Conservation (phyloP, 1,284 basidiomycete genomes). For the Sporisorium reilianum region DNA sequence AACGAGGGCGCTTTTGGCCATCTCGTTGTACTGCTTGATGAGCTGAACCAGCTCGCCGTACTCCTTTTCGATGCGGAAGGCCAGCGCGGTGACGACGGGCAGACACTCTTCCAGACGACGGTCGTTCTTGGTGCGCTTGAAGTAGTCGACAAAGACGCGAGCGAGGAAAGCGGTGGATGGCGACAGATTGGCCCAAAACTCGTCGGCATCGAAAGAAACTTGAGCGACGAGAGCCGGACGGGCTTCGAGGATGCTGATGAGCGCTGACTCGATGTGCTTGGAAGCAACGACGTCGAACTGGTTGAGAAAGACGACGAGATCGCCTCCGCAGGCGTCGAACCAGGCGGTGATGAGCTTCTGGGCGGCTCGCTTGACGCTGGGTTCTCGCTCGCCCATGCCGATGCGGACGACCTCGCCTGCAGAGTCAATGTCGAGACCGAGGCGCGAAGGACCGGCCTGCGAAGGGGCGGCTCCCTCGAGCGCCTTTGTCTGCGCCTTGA, state of each 20-base stretch:
- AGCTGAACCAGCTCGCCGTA: conserved; percentile 52
- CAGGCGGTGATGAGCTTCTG: conserved; percentile 72
- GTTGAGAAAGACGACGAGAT: conserved; percentile 73
- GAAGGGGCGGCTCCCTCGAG: conserved; percentile 25
- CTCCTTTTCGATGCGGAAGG: conserved; percentile 83
- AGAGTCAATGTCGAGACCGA: conserved; percentile 55
- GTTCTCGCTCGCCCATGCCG: conserved; percentile 89
- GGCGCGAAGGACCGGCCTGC: conserved; percentile 40
- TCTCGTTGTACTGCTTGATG: conserved; percentile 48
- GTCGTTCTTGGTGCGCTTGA: conserved; percentile 76
- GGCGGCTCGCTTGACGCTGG: conserved; percentile 82
- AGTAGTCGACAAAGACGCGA: conserved; percentile 86
- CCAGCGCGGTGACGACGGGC: conserved; percentile 89
- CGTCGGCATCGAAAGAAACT: conserved; percentile 76
- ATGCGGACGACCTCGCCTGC: conserved; percentile 70
- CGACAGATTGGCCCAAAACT: conserved; percentile 81
- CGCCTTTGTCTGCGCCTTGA: conserved; percentile 35
- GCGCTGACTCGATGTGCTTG: conserved; percentile 77
- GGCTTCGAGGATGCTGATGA: conserved; percentile 77
- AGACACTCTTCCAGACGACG: conserved; percentile 79
- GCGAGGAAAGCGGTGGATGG: conserved; percentile 87
- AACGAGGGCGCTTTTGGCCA: conserved; percentile 28
- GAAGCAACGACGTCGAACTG: conserved; percentile 76
- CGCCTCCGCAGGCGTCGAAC: conserved; percentile 58
- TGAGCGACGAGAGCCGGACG: conserved; percentile 75